A percentile compares a stretch with the other conserved stretches of the same genome.
Conservation (phyloP, 176 grass and related monocot species). For the Eleusine indica region DNA sequence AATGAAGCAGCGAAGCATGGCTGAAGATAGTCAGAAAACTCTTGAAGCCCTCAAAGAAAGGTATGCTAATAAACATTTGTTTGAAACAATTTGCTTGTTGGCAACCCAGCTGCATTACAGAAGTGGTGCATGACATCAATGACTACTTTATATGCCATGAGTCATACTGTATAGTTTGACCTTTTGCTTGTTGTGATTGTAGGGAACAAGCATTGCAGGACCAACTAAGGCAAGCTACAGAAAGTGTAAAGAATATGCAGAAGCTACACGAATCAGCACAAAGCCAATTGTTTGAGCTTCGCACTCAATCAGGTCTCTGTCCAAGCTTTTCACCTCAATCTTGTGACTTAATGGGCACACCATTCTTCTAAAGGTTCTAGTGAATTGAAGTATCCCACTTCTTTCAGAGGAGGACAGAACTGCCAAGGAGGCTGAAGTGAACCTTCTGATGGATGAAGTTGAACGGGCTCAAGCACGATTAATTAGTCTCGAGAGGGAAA, state of each 20-base stretch:
- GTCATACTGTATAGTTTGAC: slow-evolving; percentile 26
- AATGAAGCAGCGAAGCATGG: slow-evolving; percentile 99
- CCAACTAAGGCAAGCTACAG: slow-evolving; percentile 92
- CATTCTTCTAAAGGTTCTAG: slow-evolving; percentile 28
- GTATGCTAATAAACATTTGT: slow-evolving; percentile 44
- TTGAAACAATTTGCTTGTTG: not conserved
- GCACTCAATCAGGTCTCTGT: slow-evolving; percentile 89
- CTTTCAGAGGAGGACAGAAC: slow-evolving; percentile 86
- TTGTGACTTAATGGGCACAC: not conserved
- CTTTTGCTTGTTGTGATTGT: slow-evolving; percentile 38
- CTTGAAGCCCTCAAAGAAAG: slow-evolving; percentile 97
- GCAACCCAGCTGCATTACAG: not conserved
- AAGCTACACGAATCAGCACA: slow-evolving; percentile 96
- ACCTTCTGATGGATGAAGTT: slow-evolving; percentile 97
- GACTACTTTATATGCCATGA: not conserved
- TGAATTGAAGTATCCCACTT: slow-evolving; percentile 37
- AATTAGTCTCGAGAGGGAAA: slow-evolving; percentile 97
- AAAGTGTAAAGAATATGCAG: slow-evolving; percentile 99
- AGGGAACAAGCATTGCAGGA: slow-evolving; percentile 92
- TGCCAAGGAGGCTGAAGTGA: slow-evolving; percentile 88
- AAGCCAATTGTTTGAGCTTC: slow-evolving; percentile 97
- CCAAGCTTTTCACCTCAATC: slow-evolving; percentile 1
- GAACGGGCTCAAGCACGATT: slow-evolving; percentile 92
- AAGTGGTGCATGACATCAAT: not conserved
- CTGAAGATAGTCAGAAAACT: slow-evolving; percentile 99